Evolutionary conservation across 2,329 filamentous ascomycete genomes (phyloP).

Genomic region (Cladosporium sp.): DNA sequence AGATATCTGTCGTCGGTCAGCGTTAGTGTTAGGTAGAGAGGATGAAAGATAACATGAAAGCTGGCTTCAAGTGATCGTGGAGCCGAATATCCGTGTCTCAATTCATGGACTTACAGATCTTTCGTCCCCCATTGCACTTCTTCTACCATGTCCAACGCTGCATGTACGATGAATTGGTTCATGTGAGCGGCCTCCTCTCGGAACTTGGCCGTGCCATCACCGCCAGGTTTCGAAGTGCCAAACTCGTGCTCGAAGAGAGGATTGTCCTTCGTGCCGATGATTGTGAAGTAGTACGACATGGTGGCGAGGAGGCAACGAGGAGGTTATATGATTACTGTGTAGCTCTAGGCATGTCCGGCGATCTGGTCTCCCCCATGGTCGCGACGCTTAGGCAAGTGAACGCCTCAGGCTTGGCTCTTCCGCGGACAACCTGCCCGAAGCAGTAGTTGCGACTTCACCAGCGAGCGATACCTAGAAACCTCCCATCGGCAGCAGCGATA

Average conservation of each 20-base stretch:
- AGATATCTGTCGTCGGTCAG: slow-evolving; percentile 69
- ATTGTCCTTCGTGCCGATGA: slow-evolving; percentile 92
- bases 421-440: slow-evolving; percentile 24
- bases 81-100: not conserved
- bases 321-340: not conserved
- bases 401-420: slow-evolving; percentile 27
- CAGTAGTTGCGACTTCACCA: slow-evolving; percentile 18
- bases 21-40: not conserved
- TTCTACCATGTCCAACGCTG: slow-evolving; percentile 90
- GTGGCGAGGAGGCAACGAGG: not conserved
- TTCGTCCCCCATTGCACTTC: slow-evolving; percentile 92
- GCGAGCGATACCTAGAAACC: slow-evolving; percentile 9
- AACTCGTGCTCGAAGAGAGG: slow-evolving; percentile 97
- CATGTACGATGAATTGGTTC: slow-evolving; percentile 97
- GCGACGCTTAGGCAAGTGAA: slow-evolving; percentile 15
- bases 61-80: not conserved
- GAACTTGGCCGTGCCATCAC: slow-evolving; percentile 89
- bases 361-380: slow-evolving; percentile 3
- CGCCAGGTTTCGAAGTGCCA: slow-evolving; percentile 92
- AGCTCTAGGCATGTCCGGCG: not conserved
- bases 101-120: slow-evolving; percentile 65
- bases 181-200: slow-evolving; percentile 84
- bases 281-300: slow-evolving; percentile 99
- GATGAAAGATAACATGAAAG: not conserved
- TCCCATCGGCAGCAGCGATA: slow-evolving; percentile 1